Percentiles rank a stretch among this genome's conserved stretches.
These are phyloP conservation scores for Stachybotrys elegans DNA, from an alignment of 2,329 filamentous ascomycete species.

Conservation along the genomic window DNA sequence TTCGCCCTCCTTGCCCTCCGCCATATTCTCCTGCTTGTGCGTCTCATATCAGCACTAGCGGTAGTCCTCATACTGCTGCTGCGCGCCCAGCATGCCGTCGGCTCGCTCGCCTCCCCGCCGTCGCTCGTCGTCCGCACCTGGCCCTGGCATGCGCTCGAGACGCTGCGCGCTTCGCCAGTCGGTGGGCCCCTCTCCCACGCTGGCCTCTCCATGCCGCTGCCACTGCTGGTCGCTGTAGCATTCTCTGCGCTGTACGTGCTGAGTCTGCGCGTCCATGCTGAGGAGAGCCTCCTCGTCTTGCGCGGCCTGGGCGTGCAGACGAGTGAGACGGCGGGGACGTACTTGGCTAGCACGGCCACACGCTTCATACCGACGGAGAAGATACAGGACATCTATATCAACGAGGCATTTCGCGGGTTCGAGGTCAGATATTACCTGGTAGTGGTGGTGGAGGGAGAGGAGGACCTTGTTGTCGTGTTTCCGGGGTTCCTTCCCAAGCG, in stretches of 20 bases:
- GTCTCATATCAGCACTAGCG: constrained; percentile 36
- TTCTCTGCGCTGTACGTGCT: constrained; percentile 35
- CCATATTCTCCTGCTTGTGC: constrained; percentile 35
- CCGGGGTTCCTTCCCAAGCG: constrained; percentile 71
- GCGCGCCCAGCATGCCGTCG: constrained; percentile 40
- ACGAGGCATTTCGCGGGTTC: constrained; percentile 91
- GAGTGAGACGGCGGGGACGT: constrained; percentile 56
- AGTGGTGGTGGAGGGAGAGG: constrained; percentile 84
- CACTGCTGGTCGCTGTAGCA: constrained; percentile 33
- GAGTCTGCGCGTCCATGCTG: constrained; percentile 44
- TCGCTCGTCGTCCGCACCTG: constrained; percentile 12
- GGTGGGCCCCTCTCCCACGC: constrained; percentile 24
- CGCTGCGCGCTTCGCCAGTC: constrained; percentile 24
- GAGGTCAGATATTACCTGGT: constrained; percentile 86
- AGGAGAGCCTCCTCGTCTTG: constrained; percentile 85
- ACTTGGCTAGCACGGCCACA: constrained; percentile 47
- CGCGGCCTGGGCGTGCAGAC: constrained; percentile 90
- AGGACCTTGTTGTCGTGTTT: constrained; percentile 91
- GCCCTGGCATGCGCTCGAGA: constrained; percentile 21
- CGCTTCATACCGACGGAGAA: constrained; percentile 80
- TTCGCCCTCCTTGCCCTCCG: constrained; percentile 42
- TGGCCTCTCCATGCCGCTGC: constrained; percentile 30
- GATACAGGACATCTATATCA: constrained; percentile 89
- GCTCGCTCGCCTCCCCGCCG: constrained; percentile 20
- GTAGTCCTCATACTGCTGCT: constrained; percentile 41